Evolutionary conservation across 1,284 basidiomycete genomes (phyloP), one percentile per base, ranked within the genome.

Genomic region (Singerocomus inundabilis): DNA sequence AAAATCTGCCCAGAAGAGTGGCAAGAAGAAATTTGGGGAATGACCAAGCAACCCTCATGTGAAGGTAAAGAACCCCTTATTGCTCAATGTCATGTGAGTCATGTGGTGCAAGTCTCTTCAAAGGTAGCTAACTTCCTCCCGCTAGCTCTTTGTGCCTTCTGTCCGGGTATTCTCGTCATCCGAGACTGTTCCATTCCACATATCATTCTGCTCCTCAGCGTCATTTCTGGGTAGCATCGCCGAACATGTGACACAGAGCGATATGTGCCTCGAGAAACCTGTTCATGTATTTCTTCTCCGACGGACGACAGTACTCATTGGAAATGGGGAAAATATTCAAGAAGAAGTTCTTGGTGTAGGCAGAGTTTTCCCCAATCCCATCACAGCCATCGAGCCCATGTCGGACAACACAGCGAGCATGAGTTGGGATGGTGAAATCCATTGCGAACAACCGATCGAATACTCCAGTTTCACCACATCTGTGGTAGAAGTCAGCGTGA

Each of bases 1-100:
- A 86, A 68, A 67, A 69, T 45, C 0, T 67, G 69, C 10, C 83
- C 84, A 11, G 84, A 84, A 53, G 82, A 85, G 58, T 86, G 82
- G 81, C 71, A 72, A 48, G 80, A 85, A 58, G 69, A 74, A 9
- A 64, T 72, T 15, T 72, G 74, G 50, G 60, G 61, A 6, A 70
- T 85, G 53, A 62, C 70, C 15, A 52, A 57, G 42, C n/a, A n/a
- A 8, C n/a, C 54, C 24, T 41, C 54, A 1, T 40, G 16, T 12
- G 48, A 69, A 65, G 45, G 48, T 55, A 21, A 58, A 56, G 31
- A 60, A 57, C n/a, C 57, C 53, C 31, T 53, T 68, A 24, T 59
- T 60, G 47, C 73, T 11, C 63, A 78, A 39, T 75, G 74, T 53
- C 75, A 81, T 63, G 82, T 83, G 70, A 59, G 77, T 61, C 25